phyloP scores from a whole-genome alignment of 116 monocot species.

The Papilionanthe hybrid region DNA sequence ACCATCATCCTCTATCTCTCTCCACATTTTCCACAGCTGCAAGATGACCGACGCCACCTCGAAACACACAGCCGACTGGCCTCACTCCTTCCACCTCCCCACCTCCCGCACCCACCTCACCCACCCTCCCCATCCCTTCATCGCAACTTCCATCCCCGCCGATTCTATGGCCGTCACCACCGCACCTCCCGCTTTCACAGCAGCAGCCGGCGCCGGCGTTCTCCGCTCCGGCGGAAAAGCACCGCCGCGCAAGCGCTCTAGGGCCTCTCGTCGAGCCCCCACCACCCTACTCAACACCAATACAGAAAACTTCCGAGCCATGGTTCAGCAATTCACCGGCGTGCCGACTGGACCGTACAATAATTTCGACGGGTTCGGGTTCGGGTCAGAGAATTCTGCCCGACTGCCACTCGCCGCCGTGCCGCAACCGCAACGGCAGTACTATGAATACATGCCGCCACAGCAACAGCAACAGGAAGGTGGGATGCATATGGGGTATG shows the following conservation, averaged over 20 bases:
- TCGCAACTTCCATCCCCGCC: neutral
- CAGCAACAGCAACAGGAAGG: conserved; percentile 5
- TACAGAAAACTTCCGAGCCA: conserved; percentile 73
- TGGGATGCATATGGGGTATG: neutral
- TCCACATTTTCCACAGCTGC: neutral
- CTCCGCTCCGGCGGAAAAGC: conserved; percentile 1
- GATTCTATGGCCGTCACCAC: conserved; percentile 4
- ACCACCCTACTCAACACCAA: conserved; percentile 79
- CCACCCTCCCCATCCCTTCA: conserved; percentile 1
- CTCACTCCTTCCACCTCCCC: neutral
- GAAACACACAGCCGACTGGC: neutral
- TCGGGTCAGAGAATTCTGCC: neutral
- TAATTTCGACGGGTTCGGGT: conserved; percentile 8
- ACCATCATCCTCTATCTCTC: neutral
- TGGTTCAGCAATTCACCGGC: conserved; percentile 90
- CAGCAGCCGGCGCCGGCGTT: neutral
- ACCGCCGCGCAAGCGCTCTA: conserved; percentile 24
- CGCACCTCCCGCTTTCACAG: neutral
- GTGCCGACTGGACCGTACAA: conserved; percentile 29
- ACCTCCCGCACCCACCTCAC: neutral
- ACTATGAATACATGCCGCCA: neutral
- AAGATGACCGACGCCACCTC: conserved; percentile 3
- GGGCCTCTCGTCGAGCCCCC: conserved; percentile 58
- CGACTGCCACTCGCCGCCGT: neutral
- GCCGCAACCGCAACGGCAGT: neutral